A percentile compares a stretch with the other conserved stretches of the same genome.
Conservation (phyloP, 352 stramenopile genomes). For the Phytopythium helicoides region DNA sequence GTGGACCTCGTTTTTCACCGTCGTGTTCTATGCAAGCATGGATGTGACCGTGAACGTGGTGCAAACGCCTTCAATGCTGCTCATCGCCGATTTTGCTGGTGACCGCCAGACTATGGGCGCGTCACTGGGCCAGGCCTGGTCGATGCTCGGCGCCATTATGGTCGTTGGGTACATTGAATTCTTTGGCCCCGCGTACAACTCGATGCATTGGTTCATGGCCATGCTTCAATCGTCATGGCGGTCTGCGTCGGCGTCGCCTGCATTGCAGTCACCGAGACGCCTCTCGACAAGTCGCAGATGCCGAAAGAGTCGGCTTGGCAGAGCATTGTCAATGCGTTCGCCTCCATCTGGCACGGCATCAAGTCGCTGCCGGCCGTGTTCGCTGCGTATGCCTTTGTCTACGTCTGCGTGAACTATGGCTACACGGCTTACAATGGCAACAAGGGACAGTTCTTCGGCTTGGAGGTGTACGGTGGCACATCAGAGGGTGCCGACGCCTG, state of each 20-base stretch:
- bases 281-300: conserved; percentile 22
- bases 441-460: conserved; percentile 30
- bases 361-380: conserved; percentile 12
- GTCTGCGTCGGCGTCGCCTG: conserved; percentile 25
- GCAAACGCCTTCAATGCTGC: conserved; percentile 39
- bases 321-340: conserved; percentile 14
- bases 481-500: conserved; percentile 28
- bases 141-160: conserved; percentile 38
- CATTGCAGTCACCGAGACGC: conserved; percentile 28
- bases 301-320: conserved; percentile 17
- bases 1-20: conserved; percentile 6
- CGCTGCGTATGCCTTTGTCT: conserved; percentile 18
- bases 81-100: conserved; percentile 54
- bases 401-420: conserved; percentile 22
- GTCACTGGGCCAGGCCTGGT: conserved; percentile 34
- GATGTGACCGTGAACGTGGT: conserved; percentile 13
- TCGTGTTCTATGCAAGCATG: conserved; percentile 38
- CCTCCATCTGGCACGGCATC: conserved; percentile 17
- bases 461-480: conserved; percentile 29
- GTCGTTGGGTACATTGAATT: conserved; percentile 46
- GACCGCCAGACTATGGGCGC: conserved; percentile 48
- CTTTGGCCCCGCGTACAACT: conserved; percentile 40
- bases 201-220: conserved; percentile 41
- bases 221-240: conserved; percentile 45
- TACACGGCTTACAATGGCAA: conserved; percentile 33